Evolutionary conservation across 306 rosid genomes (phyloP).

Genomic region (Trifolium pratense): DNA sequence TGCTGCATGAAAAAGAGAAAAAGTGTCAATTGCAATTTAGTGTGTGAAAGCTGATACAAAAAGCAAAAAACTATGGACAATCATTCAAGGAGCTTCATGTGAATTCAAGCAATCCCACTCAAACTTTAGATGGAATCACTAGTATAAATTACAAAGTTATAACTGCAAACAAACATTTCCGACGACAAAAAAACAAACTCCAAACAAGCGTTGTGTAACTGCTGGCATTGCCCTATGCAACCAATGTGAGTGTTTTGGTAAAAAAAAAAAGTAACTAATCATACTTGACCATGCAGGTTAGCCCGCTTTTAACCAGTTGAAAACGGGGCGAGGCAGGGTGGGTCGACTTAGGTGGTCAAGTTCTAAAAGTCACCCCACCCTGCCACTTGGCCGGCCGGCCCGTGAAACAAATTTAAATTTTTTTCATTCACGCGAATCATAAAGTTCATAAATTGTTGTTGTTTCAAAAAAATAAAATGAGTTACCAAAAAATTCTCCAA

Average conservation of each 20-base stretch:
- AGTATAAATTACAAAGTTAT: neutral
- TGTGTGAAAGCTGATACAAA: neutral
- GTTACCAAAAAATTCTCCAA: no score
- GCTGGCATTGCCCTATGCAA: neutral
- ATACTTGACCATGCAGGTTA: neutral
- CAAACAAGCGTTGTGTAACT: neutral
- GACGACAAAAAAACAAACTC: no score
- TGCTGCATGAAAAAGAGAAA: constrained; percentile 46
- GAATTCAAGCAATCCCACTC: constrained; percentile 15
- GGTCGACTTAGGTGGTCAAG: no score
- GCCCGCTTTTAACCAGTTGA: no score
- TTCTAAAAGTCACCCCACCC: no score
- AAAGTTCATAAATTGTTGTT: no score
- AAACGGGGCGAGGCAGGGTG: no score
- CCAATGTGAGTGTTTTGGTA: neutral
- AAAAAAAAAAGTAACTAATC: neutral
- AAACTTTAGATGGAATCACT: constrained; percentile 17
- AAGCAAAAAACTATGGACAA: constrained; percentile 16
- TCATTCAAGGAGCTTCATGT: constrained; percentile 5
- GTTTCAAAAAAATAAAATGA: no score
- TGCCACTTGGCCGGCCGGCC: no score
- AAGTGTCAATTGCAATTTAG: constrained; percentile 16
- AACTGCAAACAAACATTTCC: neutral
- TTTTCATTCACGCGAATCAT: no score
- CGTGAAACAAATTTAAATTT: no score